Conservation (phyloP, 108 stramenopile species). For the Ochromonas danica region DNA sequence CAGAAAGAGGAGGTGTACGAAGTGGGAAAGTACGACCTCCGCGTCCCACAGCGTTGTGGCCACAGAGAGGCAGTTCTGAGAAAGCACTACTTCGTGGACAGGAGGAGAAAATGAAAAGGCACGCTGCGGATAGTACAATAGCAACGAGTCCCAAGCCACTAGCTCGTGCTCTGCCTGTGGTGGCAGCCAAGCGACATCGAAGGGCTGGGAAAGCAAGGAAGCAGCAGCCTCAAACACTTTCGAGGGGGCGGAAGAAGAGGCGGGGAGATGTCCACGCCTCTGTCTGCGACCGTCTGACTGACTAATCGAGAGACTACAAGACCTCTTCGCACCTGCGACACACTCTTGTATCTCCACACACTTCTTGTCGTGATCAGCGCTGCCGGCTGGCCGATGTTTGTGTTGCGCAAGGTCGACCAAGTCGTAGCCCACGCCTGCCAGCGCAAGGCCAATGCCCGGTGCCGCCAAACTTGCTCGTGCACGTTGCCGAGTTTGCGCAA, state of each 20-base stretch:
- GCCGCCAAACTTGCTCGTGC: background rate
- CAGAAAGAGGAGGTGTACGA: background rate
- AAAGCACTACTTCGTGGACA: background rate
- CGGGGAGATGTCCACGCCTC: background rate
- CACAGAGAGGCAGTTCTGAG: background rate
- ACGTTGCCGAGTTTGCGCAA: background rate
- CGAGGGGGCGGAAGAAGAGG: background rate
- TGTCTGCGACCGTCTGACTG: background rate
- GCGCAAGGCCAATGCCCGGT: slow-evolving; percentile 2
- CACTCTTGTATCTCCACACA: background rate
- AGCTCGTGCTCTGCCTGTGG: background rate
- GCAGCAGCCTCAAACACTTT: no score
- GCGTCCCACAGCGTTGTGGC: background rate
- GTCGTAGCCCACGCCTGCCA: slow-evolving; percentile 31
- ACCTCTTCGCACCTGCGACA: background rate
- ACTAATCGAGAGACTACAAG: background rate
- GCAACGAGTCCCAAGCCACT: background rate
- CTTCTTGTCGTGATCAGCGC: background rate
- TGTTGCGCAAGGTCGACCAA: background rate
- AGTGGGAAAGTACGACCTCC: background rate
- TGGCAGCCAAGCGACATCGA: background rate
- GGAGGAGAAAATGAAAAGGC: background rate
- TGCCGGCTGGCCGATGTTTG: background rate
- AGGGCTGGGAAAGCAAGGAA: no score
- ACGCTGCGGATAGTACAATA: background rate